phyloP scores from a whole-genome alignment of 495 filamentous ascomycete genomes.

The Cercophora scortea region DNA sequence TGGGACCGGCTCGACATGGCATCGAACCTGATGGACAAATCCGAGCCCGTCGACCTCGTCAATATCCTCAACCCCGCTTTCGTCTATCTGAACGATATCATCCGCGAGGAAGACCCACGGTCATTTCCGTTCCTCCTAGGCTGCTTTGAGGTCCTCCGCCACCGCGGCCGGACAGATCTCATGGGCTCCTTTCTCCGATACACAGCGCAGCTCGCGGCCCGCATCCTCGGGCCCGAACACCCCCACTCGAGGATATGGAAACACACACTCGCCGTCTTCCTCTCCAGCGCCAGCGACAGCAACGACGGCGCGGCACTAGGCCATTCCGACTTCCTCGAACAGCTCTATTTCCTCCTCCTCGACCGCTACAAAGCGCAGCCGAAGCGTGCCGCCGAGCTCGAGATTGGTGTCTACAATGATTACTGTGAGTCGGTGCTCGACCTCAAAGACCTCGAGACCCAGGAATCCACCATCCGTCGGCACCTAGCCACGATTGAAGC shows the following conservation, averaged over 20 bases:
- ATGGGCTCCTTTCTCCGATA: slow-evolving; percentile 1
- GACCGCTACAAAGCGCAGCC: not conserved
- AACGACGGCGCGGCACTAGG: not conserved
- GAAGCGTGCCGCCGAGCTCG: too few relatives aligned
- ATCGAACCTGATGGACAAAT: not conserved
- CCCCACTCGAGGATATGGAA: slow-evolving; percentile 1
- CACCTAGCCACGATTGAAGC: too few relatives aligned
- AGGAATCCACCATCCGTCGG: too few relatives aligned
- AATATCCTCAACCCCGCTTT: slow-evolving; percentile 1
- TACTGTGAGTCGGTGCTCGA: too few relatives aligned
- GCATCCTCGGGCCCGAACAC: not conserved
- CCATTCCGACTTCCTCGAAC: not conserved
- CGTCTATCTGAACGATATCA: not conserved
- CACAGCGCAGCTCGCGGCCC: not conserved
- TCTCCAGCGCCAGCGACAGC: not conserved
- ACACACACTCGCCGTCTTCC: not conserved
- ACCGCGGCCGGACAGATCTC: not conserved
- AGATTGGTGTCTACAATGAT: too few relatives aligned
- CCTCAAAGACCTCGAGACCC: too few relatives aligned
- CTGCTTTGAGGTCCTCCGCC: not conserved
- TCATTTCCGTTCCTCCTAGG: slow-evolving; percentile 2
- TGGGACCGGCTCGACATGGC: slow-evolving; percentile 1
- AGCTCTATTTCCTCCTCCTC: not conserved
- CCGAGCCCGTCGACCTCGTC: slow-evolving; percentile 2
- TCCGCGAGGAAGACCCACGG: slow-evolving; percentile 1